These are phyloP conservation scores for Paulownia fortunei DNA, from an alignment of 257 asterid genomes.

Conservation along the genomic window DNA sequence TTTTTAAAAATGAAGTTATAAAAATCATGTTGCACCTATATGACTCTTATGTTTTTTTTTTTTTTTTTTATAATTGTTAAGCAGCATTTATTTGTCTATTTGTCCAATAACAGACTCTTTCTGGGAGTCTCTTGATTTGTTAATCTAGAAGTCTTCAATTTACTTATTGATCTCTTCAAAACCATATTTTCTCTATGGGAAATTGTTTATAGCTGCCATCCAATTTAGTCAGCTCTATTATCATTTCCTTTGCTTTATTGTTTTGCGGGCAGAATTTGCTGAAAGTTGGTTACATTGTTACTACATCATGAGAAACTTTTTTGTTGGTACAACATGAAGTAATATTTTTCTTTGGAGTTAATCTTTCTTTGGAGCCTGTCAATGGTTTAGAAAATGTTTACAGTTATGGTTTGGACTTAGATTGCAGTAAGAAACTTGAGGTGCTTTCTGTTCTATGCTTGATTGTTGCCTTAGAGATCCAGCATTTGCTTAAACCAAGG, in stretches of 20 bases:
- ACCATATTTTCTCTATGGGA: not conserved
- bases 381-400: not conserved
- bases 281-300: slow-evolving; percentile 9
- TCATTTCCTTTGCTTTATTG: not conserved
- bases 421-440: slow-evolving; percentile 19
- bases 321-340: not conserved
- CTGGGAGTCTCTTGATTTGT: not conserved
- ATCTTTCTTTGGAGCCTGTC: not conserved
- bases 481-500: slow-evolving; percentile 5
- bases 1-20: not conserved
- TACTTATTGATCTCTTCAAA: not conserved
- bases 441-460: slow-evolving; percentile 6
- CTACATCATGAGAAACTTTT: not conserved
- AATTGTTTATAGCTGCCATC: slow-evolving; percentile 1
- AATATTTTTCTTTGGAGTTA: not conserved
- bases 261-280: not conserved
- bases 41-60: not conserved
- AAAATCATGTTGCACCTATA: not conserved
- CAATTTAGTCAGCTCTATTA: not conserved
- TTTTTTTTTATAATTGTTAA: not conserved
- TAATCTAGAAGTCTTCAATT: not conserved
- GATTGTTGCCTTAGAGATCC: not conserved
- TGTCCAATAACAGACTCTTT: slow-evolving; percentile 26
- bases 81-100: slow-evolving; percentile 6
- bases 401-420: slow-evolving; percentile 15